Evolutionary conservation across 768 basidiomycete genomes (phyloP).

Genomic region (Termitomyces sp.): DNA sequence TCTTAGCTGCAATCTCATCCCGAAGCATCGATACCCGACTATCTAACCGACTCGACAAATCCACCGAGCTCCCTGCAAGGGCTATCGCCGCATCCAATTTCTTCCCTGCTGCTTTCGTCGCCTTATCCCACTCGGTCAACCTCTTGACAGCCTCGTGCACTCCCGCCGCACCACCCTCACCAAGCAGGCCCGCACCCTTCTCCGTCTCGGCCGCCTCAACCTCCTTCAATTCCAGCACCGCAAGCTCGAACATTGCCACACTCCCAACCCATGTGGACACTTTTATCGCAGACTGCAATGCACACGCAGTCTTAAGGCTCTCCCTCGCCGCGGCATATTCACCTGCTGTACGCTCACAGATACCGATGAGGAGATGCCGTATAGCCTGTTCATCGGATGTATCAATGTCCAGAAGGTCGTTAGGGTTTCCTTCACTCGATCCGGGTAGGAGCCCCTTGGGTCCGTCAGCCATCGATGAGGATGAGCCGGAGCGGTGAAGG

Average conservation of each 20-base stretch:
- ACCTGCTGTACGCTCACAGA: slow-evolving; percentile 54
- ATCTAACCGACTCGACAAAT: slow-evolving; percentile 60
- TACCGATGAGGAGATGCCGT: slow-evolving; percentile 64
- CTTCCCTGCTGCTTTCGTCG: slow-evolving; percentile 40
- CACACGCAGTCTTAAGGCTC: slow-evolving; percentile 48
- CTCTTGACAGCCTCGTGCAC: slow-evolving; percentile 13
- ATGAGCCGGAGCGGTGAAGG: neutral
- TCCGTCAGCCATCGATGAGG: neutral
- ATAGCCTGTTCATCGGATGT: slow-evolving; percentile 68
- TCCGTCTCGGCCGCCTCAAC: slow-evolving; percentile 27
- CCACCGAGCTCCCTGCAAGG: slow-evolving; percentile 47
- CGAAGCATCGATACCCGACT: slow-evolving; percentile 63
- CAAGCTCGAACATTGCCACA: slow-evolving; percentile 64
- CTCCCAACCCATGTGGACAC: slow-evolving; percentile 65
- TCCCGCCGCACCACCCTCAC: slow-evolving; percentile 3
- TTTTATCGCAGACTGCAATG: slow-evolving; percentile 31
- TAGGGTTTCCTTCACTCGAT: slow-evolving; percentile 3
- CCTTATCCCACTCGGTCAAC: slow-evolving; percentile 37
- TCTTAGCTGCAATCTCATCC: slow-evolving; percentile 66
- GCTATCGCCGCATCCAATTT: slow-evolving; percentile 49
- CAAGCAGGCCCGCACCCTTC: slow-evolving; percentile 10
- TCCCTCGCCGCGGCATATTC: slow-evolving; percentile 37
- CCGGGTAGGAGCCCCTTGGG: neutral
- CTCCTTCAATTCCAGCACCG: slow-evolving; percentile 65
- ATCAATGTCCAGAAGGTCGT: slow-evolving; percentile 40